Percentiles rank a stretch among this genome's conserved stretches.
These are phyloP conservation scores for Eleusine coracana DNA, from an alignment of 176 grass and related monocot genomes.

Conservation along the genomic window DNA sequence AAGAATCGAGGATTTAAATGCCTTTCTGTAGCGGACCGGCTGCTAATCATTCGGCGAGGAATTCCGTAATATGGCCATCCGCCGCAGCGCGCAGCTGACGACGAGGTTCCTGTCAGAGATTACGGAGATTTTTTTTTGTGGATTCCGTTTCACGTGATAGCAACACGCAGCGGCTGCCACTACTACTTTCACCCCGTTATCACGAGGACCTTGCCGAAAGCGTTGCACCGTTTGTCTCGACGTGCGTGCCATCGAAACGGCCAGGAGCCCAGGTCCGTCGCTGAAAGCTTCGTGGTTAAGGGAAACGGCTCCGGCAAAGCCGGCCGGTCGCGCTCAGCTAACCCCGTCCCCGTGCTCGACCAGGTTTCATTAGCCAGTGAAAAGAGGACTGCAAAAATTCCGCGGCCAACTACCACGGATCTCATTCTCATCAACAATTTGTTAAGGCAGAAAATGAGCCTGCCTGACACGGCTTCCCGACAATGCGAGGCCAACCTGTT, in stretches of 20 bases:
- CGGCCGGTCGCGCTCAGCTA: not conserved
- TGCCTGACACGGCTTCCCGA: not conserved
- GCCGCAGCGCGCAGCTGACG: not conserved
- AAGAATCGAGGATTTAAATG: not conserved
- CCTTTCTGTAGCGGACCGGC: not conserved
- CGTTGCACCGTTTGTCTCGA: not conserved
- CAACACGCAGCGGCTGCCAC: too few relatives aligned
- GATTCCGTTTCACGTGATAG: not conserved
- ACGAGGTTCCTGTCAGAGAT: not conserved
- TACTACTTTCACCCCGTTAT: not conserved
- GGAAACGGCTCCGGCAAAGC: not conserved
- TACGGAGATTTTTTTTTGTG: not conserved
- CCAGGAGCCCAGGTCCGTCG: not conserved
- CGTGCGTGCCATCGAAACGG: not conserved
- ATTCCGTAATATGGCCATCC: not conserved
- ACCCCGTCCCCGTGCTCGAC: not conserved
- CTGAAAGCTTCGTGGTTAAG: not conserved
- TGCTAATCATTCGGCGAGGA: not conserved
- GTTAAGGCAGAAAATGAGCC: not conserved
- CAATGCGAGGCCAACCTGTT: conserved; percentile 40
- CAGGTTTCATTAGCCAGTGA: not conserved
- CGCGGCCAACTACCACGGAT: not conserved
- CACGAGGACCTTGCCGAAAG: conserved; percentile 22
- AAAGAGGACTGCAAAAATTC: conserved; percentile 6
- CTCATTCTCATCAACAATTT: not conserved